Base-by-base conservation (phyloP, 768 basidiomycete genomes). In the Asterophora parasitica region DNA sequence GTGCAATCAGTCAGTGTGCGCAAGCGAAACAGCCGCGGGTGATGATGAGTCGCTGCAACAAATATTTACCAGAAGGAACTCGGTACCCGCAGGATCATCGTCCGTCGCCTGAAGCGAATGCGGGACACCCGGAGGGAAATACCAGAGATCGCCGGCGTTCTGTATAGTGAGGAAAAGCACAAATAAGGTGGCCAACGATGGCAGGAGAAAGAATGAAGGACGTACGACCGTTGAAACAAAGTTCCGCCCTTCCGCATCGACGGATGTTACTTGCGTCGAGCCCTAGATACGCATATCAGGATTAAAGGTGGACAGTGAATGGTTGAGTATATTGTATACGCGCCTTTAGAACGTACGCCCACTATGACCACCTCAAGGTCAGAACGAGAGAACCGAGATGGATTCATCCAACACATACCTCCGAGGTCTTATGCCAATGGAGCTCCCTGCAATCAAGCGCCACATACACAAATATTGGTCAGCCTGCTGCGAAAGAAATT, bases 81-180 rank as follows among this genome's bases (percentile, higher is more conserved):
- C 79, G 3, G 73, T 65, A 3, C 79, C 79, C 7, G 67, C 67
- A 7, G 69, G 64, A 42, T 69, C 61, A 46, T 74, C 72, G 31
- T 58, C 58, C 1, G 74, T 77, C 6, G 72, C 79, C 60, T 80
- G 78, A 9, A 81, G 64, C 11, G 74, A 75, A 57, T 81, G 79
- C 1, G 79, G 79, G 42, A 73, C 68, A 4, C 77, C 78, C 6
- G 79, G 68, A 11, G 77, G 78, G 65, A 79, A 78, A 61, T 71
- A 80, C 78, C 79, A 79, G 11, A 79, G 52, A 54, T 79, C 78
- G 12, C 76, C 78, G 30, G 70, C 59, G 26, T 62, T 61, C 75
- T 77, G 26, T 15, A 35, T 36, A n/a, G n/a, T n/a, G n/a, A n/a
- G n/a, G n/a, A n/a, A n/a, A n/a, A n/a, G n/a, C n/a, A n/a, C n/a